Evolutionary conservation across 139 green algal species (phyloP), one percentile per base, ranked within the genome.

Genomic region (Coelastrella sp.): DNA sequence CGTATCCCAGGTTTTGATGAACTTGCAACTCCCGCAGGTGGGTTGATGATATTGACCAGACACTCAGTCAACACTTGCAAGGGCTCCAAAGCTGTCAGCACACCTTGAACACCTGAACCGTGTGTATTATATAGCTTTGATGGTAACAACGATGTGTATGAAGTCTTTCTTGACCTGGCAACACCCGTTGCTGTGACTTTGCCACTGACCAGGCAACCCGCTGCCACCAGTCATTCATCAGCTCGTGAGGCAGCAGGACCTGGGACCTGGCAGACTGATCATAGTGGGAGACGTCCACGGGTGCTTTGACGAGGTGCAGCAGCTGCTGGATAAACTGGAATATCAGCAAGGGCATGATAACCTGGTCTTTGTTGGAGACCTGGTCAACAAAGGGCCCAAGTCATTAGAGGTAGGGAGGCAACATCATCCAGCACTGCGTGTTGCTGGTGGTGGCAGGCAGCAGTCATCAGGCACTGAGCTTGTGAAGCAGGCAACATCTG

Each of bases 371-470:
- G 92, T 91, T 11, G 95, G 95, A 1, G 95, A 97, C 87, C 90
- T 97, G 7, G 92, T 96, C 17, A 96, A 95, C 82, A 97, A 97
- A 76, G 94, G 92, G 4, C 92, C 94, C 4, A 91, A 89, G 4
- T 92, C 90, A 7, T 35, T 82, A 15, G 24, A 92, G 76, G 90
- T 90, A 22, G 0, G 35, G 11, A 14, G 35, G 1, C 1, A 49
- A 49, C 35, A 49, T 61, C 56, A 56, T 80, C 8, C 4, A 6
- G n/a, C 25, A 8, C 0, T 80, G 74, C n/a, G 20, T 11, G n/a
- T 24, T 17, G 7, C 22, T 9, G 12, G 8, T 78, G 72, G 20
- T 56, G 72, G 35, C 35, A 49, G 35, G 35, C 35, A 49, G 35
- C 35, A 49, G 35, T 49, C 35, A 49, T 49, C 35, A 49, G 35